Evolutionary conservation across 306 rosid species (phyloP), one percentile per base, ranked within the genome.

Genomic region (Medicago arabica): DNA sequence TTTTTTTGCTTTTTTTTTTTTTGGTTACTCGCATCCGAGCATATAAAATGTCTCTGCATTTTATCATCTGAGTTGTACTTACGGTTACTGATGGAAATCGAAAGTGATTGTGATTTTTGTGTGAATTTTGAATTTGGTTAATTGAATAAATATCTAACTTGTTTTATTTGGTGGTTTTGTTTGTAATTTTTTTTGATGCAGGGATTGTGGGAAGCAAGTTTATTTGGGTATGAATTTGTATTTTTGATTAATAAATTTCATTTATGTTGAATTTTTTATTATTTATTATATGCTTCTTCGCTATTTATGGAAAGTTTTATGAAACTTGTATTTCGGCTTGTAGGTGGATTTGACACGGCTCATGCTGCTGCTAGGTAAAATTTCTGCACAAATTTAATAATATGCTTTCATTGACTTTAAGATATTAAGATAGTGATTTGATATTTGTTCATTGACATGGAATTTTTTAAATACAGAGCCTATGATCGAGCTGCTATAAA

Each of bases 121-220:
- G 66, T 65, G 61, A 34, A 46, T 50, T 59, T 71, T 8, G 38
- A 39, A 36, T 76, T 80, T 60, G 39, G 6, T 25, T 71, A 79
- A 23, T 11, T 58, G 31, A 58, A 58, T 67, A 68, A 68, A 9
- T 55, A 31, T 64, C 86, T 79, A 65, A 83, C 61, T 14, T 59
- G 12, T 53, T 70, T 28, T 28, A 28, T 15, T 49, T 23, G 12
- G 9, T 57, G 63, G 4, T 21, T 70, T 43, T 74, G 57, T 75
- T 47, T 31, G 17, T 71, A 44, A 60, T 23, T 23, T 79, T 61
- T 9, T 57, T 60, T 59, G 69, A 78, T 81, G 88, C 77, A 96
- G 99, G 99, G 99, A 96, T 72, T 96, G 98, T 74, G 98, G 99
- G 81, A 96, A 96, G 79, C 99, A 96, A 79, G 97, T 96, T 67